These are phyloP conservation scores for Gnomoniopsis sp. DNA, from an alignment of 2,329 filamentous ascomycete species.

Conservation along the genomic window DNA sequence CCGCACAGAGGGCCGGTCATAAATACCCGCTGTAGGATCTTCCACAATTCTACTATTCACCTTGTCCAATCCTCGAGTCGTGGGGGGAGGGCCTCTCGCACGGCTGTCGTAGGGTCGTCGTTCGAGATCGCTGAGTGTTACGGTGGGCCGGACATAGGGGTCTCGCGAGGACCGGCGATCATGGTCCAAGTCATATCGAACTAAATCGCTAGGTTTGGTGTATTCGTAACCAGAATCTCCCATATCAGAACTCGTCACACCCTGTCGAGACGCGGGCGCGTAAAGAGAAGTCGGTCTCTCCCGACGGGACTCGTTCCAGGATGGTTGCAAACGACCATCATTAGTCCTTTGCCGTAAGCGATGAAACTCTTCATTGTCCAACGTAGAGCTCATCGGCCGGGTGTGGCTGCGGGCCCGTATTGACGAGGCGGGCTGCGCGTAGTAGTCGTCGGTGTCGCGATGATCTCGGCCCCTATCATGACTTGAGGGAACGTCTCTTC, in stretches of 20 bases:
- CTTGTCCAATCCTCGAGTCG: slow-evolving; percentile 68
- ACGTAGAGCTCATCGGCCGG: slow-evolving; percentile 41
- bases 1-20: slow-evolving; percentile 44
- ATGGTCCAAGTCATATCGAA: slow-evolving; percentile 58
- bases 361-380: slow-evolving; percentile 50
- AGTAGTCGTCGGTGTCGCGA: slow-evolving; percentile 45
- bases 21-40: slow-evolving; percentile 34
- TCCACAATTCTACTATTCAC: slow-evolving; percentile 45
- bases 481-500: slow-evolving; percentile 34
- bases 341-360: slow-evolving; percentile 46
- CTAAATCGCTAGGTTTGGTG: slow-evolving; percentile 60
- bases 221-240: slow-evolving; percentile 61
- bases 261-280: slow-evolving; percentile 39
- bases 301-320: slow-evolving; percentile 41
- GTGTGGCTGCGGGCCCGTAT: slow-evolving; percentile 46
- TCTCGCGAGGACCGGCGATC: slow-evolving; percentile 50
- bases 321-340: slow-evolving; percentile 39
- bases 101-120: slow-evolving; percentile 39
- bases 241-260: slow-evolving; percentile 45
- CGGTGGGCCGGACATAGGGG: slow-evolving; percentile 51
- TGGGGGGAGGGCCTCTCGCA: slow-evolving; percentile 58
- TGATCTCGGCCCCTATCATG: slow-evolving; percentile 50
- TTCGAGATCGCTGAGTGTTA: slow-evolving; percentile 46
- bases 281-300: slow-evolving; percentile 45
- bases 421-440: slow-evolving; percentile 54